Evolutionary conservation across 164 flowering plant genomes (phyloP), one percentile per base, ranked within the genome.

Genomic region (Macadamia tetraphylla): DNA sequence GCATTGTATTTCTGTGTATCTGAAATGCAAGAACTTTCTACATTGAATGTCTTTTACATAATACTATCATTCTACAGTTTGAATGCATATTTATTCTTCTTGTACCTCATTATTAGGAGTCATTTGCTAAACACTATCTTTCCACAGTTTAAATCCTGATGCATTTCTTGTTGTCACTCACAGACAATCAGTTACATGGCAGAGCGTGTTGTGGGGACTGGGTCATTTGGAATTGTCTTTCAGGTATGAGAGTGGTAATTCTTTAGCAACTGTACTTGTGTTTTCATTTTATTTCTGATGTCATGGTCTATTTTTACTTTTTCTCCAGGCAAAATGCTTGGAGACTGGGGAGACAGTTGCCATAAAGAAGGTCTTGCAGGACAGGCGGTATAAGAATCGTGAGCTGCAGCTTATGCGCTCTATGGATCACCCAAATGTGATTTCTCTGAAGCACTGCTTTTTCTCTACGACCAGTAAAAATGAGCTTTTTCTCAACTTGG

Each of bases 171-270:
- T 72, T 58, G 18, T 79, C 31, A 55, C 68, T 67, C 74, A 69
- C 87, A 94, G 98, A 94, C 98, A 30, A 89, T 94, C 66, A 93
- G 91, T 75, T 93, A 91, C 77, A 93, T 91, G 98, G 98, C 97
- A 59, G 98, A 93, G 77, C 94, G 98, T 35, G 90, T 94, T 58
- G 98, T 94, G 61, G 98, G 98, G 12, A 89, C 87, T 58, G 98
- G 97, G 43, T 94, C 98, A 58, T 94, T 94, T 78, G 98, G 97
- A 71, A 77, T 91, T 67, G 98, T 94, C 43, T 94, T 90, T 66
- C 98, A 90, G 96, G 97, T 88, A 76, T 18, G 40, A 62, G 29
- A 58, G 61, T 3, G 51, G 29, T n/a, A 53, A 17, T 66, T 71
- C 9, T 29, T 8, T 30, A 15, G 12, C 15, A 10, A 46, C n/a